These are phyloP conservation scores for Panicum hallii DNA, from an alignment of 202 grass and related monocot genomes.

Conservation along the genomic window DNA sequence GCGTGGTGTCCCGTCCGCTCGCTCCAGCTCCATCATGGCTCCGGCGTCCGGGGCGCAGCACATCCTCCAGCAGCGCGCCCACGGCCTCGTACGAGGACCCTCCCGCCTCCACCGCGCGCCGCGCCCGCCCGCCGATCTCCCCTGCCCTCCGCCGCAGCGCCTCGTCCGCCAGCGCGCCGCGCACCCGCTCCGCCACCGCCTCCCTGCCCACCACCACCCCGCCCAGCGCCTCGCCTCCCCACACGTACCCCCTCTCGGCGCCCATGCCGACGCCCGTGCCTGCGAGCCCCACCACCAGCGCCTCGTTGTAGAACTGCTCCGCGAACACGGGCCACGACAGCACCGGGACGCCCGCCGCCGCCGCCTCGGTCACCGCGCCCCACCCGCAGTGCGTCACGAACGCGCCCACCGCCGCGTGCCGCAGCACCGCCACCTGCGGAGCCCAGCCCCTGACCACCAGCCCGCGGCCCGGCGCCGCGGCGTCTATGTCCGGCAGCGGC, in stretches of 20 bases:
- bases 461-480: not conserved
- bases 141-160: slow-evolving; percentile 35
- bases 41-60: slow-evolving; percentile 21
- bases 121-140: slow-evolving; percentile 37
- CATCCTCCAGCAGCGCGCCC: slow-evolving; percentile 55
- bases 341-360: slow-evolving; percentile 51
- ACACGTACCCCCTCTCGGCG: slow-evolving; percentile 46
- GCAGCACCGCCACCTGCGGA: slow-evolving; percentile 72
- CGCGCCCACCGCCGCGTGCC: slow-evolving; percentile 54
- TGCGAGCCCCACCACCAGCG: slow-evolving; percentile 57
- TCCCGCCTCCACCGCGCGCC: slow-evolving; percentile 37
- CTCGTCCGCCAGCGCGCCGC: slow-evolving; percentile 37
- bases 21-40: not conserved
- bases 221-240: slow-evolving; percentile 52
- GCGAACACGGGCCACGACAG: slow-evolving; percentile 63
- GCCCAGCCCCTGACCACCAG: slow-evolving; percentile 63
- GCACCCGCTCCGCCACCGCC: slow-evolving; percentile 51
- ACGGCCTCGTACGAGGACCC: slow-evolving; percentile 59
- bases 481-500: slow-evolving; percentile 36
- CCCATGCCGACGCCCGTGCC: slow-evolving; percentile 45
- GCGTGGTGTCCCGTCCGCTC: too few relatives aligned
- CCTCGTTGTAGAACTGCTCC: slow-evolving; percentile 81
- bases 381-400: slow-evolving; percentile 79
- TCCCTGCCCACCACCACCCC: slow-evolving; percentile 59
- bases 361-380: slow-evolving; percentile 66